phyloP scores from a whole-genome alignment of 2,329 filamentous ascomycete species.

The Lachnellula arida region DNA sequence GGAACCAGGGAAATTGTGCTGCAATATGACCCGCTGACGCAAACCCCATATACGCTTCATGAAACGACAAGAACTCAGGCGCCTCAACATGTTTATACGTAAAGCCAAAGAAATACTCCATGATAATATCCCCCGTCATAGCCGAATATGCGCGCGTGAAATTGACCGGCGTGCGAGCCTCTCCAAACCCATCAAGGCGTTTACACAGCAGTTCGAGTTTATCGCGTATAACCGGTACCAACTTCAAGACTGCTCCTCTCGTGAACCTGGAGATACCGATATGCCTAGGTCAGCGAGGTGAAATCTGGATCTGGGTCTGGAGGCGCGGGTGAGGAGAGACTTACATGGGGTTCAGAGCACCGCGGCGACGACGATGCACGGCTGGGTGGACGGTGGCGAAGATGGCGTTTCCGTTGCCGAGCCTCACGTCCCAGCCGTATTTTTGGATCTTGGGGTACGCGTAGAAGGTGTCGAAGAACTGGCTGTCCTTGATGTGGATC shows the following conservation, averaged over 20 bases:
- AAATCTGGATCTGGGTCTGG: too few species aligned
- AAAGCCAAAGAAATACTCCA: slow-evolving; percentile 3
- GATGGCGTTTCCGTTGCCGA: neutral
- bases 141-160: slow-evolving; percentile 2
- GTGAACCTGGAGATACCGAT: slow-evolving; percentile 1
- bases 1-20: too few species aligned
- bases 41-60: too few species aligned
- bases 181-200: neutral
- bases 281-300: too few species aligned
- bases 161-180: neutral
- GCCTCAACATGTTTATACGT: neutral
- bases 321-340: too few species aligned
- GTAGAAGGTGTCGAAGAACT: slow-evolving; percentile 37
- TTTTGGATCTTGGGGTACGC: slow-evolving; percentile 6
- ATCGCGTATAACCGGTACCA: neutral
- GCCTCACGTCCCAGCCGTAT: neutral
- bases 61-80: neutral
- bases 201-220: neutral
- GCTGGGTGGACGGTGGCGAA: neutral
- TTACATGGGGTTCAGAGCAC: too few species aligned
- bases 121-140: slow-evolving; percentile 1
- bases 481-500: slow-evolving; percentile 33
- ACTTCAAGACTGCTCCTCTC: neutral
- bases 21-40: too few species aligned
- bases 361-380: neutral